These are phyloP conservation scores for Gillenia trifoliata DNA, from an alignment of 306 rosid genomes.

Conservation along the genomic window DNA sequence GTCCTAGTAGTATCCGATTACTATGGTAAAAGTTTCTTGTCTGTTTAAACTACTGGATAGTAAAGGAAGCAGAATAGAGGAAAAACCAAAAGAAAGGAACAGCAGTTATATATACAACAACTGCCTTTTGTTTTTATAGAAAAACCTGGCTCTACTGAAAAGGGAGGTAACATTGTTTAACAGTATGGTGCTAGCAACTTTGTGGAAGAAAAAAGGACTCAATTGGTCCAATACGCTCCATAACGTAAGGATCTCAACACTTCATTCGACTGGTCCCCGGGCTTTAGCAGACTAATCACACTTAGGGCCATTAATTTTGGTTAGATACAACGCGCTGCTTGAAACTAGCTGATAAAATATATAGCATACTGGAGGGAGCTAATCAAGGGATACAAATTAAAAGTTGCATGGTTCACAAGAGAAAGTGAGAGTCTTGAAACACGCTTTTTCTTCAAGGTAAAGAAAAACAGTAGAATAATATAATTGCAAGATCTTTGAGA, in stretches of 20 bases:
- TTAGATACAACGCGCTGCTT: constrained; percentile 6
- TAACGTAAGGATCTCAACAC: not conserved
- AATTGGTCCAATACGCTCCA: not conserved
- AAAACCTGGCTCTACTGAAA: not conserved
- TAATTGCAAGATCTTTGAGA: constrained; percentile 9
- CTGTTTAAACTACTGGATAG: not conserved
- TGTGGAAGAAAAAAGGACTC: not conserved
- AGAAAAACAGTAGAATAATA: constrained; percentile 3
- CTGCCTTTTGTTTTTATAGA: not conserved
- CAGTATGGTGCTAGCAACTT: not conserved
- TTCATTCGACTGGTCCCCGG: not conserved
- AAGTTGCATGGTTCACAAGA: not conserved
- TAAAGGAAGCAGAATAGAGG: not conserved
- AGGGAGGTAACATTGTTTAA: not conserved
- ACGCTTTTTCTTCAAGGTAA: constrained; percentile 10
- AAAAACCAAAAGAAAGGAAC: not conserved
- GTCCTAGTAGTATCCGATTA: not conserved
- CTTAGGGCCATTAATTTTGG: not conserved
- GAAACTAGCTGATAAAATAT: constrained; percentile 7
- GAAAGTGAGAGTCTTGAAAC: constrained; percentile 2
- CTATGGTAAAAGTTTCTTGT: not conserved
- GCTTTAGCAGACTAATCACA: not conserved
- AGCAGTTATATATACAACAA: no score
- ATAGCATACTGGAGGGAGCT: not conserved
- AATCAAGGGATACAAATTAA: not conserved